Base-by-base conservation (phyloP, 768 basidiomycete genomes). In the Phylloporus arenicola region DNA sequence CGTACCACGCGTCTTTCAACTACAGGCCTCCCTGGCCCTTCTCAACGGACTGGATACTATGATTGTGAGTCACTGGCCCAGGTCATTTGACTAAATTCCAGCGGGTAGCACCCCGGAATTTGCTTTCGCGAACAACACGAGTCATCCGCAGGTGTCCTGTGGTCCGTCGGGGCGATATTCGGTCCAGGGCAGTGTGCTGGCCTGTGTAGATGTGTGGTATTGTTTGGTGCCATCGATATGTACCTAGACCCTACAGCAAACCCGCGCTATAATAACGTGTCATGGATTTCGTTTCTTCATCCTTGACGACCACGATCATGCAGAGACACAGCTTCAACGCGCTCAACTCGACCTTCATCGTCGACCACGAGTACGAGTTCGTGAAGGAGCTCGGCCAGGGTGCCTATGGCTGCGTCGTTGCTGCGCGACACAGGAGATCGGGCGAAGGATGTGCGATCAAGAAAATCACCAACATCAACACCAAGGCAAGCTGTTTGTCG, bases 301-400 rank as follows among this genome's bases (percentile, higher is more conserved):
- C 29, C 35, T 30, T 30, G 48, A 54, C 43, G 46, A 57, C 48
- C 56, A 46, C 53, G 56, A 66, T 53, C 57, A 85, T 86, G 80
- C 82, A 84, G 62, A 75, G 88, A 53, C 86, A 88, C 64, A 82
- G 78, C 35, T 92, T 93, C 72, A 83, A 78, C 53, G 81, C 91
- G 4, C 82, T 94, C 61, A 89, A 88, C 66, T 90, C 89, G 48
- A 86, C 79, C 43, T 94, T 93, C 64, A 71, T 91, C 54, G 89
- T 95, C 66, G 92, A 94, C 63, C 75, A 83, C 13, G 86, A 90
- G 68, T 96, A 94, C 61, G 82, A 88, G 64, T 95, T 89, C 68
- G 90, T 94, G 70, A 98, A 98, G 72, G 94, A 97, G 64, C 88
- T 98, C 47, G 92, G 93, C 27, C 91, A 94, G 68, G 92, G 94